Evolutionary conservation across 2,329 filamentous ascomycete genomes (phyloP).

Genomic region (Exophiala aquamarina): DNA sequence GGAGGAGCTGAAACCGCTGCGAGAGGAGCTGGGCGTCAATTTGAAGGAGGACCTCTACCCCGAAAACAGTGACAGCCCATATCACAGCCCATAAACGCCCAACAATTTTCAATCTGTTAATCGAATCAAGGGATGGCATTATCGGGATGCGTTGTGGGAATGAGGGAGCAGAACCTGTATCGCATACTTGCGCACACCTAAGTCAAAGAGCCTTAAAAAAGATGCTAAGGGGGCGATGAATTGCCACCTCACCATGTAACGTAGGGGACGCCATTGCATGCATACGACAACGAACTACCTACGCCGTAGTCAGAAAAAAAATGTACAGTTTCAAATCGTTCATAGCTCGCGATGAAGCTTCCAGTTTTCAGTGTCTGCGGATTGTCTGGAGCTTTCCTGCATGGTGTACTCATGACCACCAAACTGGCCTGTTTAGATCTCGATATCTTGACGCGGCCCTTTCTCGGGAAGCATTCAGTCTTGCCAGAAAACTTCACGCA

Average conservation of each 20-base stretch:
- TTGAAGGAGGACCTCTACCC: constrained; percentile 95
- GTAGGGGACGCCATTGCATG: not conserved
- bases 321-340: constrained; percentile 10
- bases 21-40: constrained; percentile 87
- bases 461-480: too few species aligned
- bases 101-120: not conserved
- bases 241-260: too few species aligned
- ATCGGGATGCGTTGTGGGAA: not conserved
- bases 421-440: too few species aligned
- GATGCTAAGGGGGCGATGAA: too few species aligned
- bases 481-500: too few species aligned
- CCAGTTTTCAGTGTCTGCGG: not conserved
- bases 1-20: constrained; percentile 84
- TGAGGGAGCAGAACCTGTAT: not conserved
- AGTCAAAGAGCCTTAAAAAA: too few species aligned
- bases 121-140: too few species aligned
- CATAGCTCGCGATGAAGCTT: not conserved
- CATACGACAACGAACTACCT: constrained; percentile 10
- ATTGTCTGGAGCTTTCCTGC: not conserved
- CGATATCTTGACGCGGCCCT: too few species aligned
- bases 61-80: constrained; percentile 36
- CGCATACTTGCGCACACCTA: too few species aligned
- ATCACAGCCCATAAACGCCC: constrained; percentile 27
- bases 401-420: too few species aligned
- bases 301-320: constrained; percentile 11